Base-by-base conservation (phyloP, 768 basidiomycete genomes). In the Lactifluus pinguis region DNA sequence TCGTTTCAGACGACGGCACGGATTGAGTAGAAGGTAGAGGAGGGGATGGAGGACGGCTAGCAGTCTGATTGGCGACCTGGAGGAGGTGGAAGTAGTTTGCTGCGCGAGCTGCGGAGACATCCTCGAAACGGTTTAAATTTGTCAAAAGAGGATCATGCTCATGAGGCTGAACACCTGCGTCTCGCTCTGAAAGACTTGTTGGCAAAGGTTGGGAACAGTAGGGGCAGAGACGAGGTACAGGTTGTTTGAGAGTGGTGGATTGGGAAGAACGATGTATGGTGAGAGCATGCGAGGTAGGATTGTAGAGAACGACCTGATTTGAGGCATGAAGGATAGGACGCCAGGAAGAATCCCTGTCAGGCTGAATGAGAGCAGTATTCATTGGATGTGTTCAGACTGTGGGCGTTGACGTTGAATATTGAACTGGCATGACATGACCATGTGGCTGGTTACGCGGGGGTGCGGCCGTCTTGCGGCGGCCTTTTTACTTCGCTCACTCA, bases 231-330 rank as follows among this genome's bases (percentile, higher is more conserved):
- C 69, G 65, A 52, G 53, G 55, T 21, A 30, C 36, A 21, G 56
- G 25, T 41, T 36, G 59, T 29, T 53, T 39, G 32, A 55, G 21
- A 25, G 54, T 39, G 3, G 55, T 54, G 52, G 52, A 60, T 29
- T 55, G 63, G 47, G 45, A 59, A 13, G 65, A 45, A 15, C 39
- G 73, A 48, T 76, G 77, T 60, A 91, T 86, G 17, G 90, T 81
- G 21, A 94, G 75, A 2, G 91, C 90, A 69, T 93, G 91, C 1
- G 87, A 91, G 2, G 81, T 85, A 0, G 92, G 85, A 69, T 94
- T 90, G 74, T 92, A 94, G 8, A 93, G 78, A 15, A 94, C 92
- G 39, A 93, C 85, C 68, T 92, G 89, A 71, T 90, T 88, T 0
- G 87, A 85, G n/a, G 80, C 80, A 49, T 90, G 89, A 17, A 92